Evolutionary conservation across 768 basidiomycete species (phyloP), one percentile per base, ranked within the genome.

Genomic region (Tubosaeta sp.): DNA sequence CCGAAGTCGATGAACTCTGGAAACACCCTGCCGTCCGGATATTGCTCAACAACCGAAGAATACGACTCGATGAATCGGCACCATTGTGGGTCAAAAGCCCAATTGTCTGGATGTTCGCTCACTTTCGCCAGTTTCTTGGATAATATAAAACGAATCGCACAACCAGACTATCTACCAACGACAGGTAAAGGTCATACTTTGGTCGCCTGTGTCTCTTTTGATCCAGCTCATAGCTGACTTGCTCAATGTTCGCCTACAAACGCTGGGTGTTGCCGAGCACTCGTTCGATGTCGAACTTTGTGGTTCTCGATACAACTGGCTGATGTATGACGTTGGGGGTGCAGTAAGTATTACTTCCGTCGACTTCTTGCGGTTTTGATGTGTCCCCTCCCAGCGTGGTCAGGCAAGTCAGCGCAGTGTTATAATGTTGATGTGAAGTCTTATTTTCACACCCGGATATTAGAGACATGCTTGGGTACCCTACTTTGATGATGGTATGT

Each of bases 301-400:
- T 35, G 83, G 84, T 3, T 75, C 73, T 49, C 74, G 74, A 38
- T 87, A 86, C 61, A 78, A 83, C 47, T 91, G 89, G 88, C 79
- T 82, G 51, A 72, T 91, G 49, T 92, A 86, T 63, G 90, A 92
- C 64, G 89, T 92, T 32, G 88, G 89, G 35, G 90, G 90, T 41
- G 85, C 86, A 46, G 85, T 90, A 62, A 64, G 86, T 75, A 41
- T 41, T 44, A 48, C 47, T 51, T 41, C 24, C 32, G 13, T 18
- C 22, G 32, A 18, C 8, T 31, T 46, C 21, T 10, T 24, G 42
- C 36, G 6, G 27, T 56, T 39, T 51, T 47, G 24, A 50, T 34
- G n/a, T 21, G 25, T 57, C 22, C 51, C 47, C 51, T 45, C 48
- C 54, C 63, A 85, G 83, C 76, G 82, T 44, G 81, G 82, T 25